Base-by-base conservation (phyloP, 2,329 filamentous ascomycete species). In the Fusarium compactum region DNA sequence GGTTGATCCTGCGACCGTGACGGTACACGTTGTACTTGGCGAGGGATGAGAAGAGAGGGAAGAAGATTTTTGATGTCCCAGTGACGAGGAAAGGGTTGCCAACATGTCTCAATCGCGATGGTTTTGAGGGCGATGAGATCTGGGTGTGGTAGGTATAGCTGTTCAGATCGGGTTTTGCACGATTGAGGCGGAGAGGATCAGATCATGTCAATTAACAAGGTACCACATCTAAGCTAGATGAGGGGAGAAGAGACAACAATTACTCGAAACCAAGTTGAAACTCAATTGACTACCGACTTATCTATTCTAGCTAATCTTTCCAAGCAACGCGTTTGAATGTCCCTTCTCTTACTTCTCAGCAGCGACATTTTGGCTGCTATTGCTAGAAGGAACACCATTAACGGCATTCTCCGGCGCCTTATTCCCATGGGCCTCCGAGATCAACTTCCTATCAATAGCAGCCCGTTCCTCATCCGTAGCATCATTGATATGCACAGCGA, bases 401-500 rank as follows among this genome's bases (percentile, higher is more conserved):
- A 45, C 10, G 18, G 22, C 20, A n/a, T 51, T 46, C 1, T 3
- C 22, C 0, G 41, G 56, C 0, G 16, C 51, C 5, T 69, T 69
- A 5, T 14, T 30, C 0, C 41, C 51, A 41, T 53, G 24, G 0
- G 52, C 56, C 3, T 40, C 45, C 1, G 40, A 20, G 9, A 65
- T 57, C 14, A 69, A 16, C 20, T 58, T 32, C n/a, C 62, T 47
- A 2, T 69, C 66, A 22, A 69, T 65, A 6, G 43, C 66, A 2
- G 66, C 66, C 0, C 66, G 52, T 25, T 69, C 66, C 29, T 76
- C 67, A 38, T 83, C 83, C 1, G 80, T 81, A 1, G 81, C 79
- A 67, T 83, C 81, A 6, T 80, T 83, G 9, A 84, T 72, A 46
- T 83, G 77, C 6, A 85, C 81, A 1, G 83, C 83, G 9, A 86